Evolutionary conservation across 345 rosid genomes (phyloP).

Genomic region (Carallia pectinifolia): DNA sequence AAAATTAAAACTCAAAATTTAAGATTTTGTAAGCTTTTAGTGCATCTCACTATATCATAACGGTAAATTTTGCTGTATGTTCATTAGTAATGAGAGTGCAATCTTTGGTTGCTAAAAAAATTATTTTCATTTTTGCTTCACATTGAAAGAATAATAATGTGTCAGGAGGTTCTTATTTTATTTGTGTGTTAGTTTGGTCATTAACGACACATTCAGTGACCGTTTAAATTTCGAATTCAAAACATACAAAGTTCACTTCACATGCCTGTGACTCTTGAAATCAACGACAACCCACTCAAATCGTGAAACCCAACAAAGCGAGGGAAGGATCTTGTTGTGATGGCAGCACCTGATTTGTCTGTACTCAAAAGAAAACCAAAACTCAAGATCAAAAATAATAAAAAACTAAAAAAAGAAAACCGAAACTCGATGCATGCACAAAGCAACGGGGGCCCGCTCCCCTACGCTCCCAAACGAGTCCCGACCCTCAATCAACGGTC

Average conservation of each 20-base stretch:
- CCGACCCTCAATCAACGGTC: slow-evolving; percentile 9
- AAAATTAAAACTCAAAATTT: too few species aligned
- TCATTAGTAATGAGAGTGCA: too few species aligned
- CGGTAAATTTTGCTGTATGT: too few species aligned
- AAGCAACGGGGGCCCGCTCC: not conserved
- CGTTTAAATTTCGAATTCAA: slow-evolving; percentile 46
- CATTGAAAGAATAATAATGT: too few species aligned
- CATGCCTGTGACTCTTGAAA: slow-evolving; percentile 22
- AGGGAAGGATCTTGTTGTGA: not conserved
- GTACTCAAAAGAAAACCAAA: not conserved
- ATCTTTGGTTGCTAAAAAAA: too few species aligned
- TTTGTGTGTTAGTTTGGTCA: not conserved
- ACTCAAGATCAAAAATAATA: too few species aligned
- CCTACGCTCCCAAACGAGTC: slow-evolving; percentile 4
- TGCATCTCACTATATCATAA: too few species aligned
- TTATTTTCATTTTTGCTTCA: too few species aligned
- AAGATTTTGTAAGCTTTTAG: too few species aligned
- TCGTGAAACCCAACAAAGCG: not conserved
- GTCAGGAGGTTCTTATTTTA: too few species aligned
- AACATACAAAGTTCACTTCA: not conserved
- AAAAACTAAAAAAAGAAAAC: not conserved
- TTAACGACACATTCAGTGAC: slow-evolving; percentile 23
- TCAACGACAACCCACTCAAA: slow-evolving; percentile 1
- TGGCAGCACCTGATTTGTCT: slow-evolving; percentile 12
- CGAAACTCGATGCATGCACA: not conserved